Evolutionary conservation across 495 filamentous ascomycete genomes (phyloP), one percentile per base, ranked within the genome.

Genomic region (Penicillium flavigenum): DNA sequence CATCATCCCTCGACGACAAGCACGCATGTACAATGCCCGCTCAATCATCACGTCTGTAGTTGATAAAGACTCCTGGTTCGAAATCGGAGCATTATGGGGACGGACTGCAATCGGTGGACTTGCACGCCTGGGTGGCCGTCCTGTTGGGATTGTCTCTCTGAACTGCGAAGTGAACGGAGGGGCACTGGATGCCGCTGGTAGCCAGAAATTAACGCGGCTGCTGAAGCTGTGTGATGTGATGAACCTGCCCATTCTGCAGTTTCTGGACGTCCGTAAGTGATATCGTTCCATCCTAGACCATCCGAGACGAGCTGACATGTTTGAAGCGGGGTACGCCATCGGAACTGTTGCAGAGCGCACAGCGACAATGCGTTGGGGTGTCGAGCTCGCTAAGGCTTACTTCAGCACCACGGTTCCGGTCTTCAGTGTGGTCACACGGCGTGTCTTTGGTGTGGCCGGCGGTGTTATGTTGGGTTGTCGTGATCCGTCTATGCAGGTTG

Each of bases 181-280:
- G 4, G 84, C 83, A 1, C 64, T 87, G 5, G 84, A 86, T 66
- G 81, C 84, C 6, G 72, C 73, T 3, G 83, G 82, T 4, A 80
- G 77, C 20, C 83, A 86, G 61, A 86, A 87, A 58, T 67, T 86
- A 36, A 81, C 78, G 1, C 70, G 81, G 2, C 67, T 82, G 58
- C 66, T 86, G 44, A 87, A 86, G 59, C 72, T 86, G 60, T 83
- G 81, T 57, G 84, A 87, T 65, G 77, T 86, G 46, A 83, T 86
- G 72, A 87, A 87, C 47, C 61, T 87, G 16, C 84, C 83, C 4
- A 67, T 87, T 26, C 32, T 87, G 47, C 83, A 87, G 58, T 87
- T 86, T 56, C 72, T 87, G 24, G 83, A 87, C 65, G 74, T 84
- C 27, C 78, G 76, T 78, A 69, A 63, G 73, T 76, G 41, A 24